Evolutionary conservation across 2,329 filamentous ascomycete species (phyloP).

Genomic region (Fusarium austroafricanum): DNA sequence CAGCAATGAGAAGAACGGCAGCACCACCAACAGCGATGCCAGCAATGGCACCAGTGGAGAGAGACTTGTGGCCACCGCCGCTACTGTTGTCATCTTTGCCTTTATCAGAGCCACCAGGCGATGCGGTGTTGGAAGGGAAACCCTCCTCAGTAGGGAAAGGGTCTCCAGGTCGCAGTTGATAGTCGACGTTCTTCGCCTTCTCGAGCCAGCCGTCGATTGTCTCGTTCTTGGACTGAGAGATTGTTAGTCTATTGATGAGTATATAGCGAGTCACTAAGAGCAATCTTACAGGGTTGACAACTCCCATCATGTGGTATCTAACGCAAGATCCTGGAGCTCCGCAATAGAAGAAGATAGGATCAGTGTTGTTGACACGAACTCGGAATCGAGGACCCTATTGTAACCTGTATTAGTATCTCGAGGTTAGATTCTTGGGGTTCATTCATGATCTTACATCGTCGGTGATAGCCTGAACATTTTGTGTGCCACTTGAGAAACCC

Average conservation of each 20-base stretch:
- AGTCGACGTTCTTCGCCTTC: slow-evolving; percentile 60
- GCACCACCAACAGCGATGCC: slow-evolving; percentile 67
- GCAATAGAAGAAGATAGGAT: slow-evolving; percentile 77
- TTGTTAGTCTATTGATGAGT: slow-evolving; percentile 9
- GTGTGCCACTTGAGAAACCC: slow-evolving; percentile 66
- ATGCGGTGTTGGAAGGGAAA: slow-evolving; percentile 33
- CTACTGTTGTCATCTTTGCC: slow-evolving; percentile 6
- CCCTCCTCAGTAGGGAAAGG: slow-evolving; percentile 62
- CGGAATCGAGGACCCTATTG: slow-evolving; percentile 56
- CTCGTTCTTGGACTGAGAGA: slow-evolving; percentile 57
- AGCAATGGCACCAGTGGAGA: slow-evolving; percentile 64
- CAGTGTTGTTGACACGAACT: slow-evolving; percentile 67
- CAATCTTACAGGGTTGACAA: slow-evolving; percentile 73
- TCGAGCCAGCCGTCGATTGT: slow-evolving; percentile 61
- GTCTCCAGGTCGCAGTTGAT: slow-evolving; percentile 67
- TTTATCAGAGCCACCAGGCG: not conserved
- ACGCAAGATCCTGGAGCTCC: slow-evolving; percentile 74
- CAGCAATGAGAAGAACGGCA: slow-evolving; percentile 57
- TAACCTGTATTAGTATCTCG: slow-evolving; percentile 4
- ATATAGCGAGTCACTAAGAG: not conserved
- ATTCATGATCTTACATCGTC: slow-evolving; percentile 54
- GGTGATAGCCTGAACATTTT: slow-evolving; percentile 58
- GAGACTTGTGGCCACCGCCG: slow-evolving; percentile 5
- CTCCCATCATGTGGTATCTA: slow-evolving; percentile 77
- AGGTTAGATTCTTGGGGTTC: not conserved